A percentile compares a stretch with the other conserved stretches of the same genome.
Evolutionary conservation across 2,329 filamentous ascomycete species (phyloP).

Genomic region (Aspergillus chevalieri): DNA sequence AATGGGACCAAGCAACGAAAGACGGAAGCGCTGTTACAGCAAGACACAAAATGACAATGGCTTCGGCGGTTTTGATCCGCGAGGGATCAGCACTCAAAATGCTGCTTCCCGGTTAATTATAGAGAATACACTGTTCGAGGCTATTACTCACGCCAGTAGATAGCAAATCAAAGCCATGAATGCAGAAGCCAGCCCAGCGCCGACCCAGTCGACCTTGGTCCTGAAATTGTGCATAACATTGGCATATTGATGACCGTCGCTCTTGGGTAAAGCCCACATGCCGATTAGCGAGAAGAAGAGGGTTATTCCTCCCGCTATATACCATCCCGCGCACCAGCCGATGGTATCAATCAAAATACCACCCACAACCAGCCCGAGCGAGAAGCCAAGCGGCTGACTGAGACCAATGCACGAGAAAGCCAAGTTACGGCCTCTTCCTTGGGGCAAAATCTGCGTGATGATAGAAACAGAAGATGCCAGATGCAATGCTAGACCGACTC

Average conservation of each 20-base stretch:
- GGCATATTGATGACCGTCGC: slow-evolving; percentile 22
- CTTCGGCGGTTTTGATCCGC: slow-evolving; percentile 39
- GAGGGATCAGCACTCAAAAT: slow-evolving; percentile 16
- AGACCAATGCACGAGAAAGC: slow-evolving; percentile 33
- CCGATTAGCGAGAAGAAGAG: slow-evolving; percentile 35
- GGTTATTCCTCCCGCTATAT: slow-evolving; percentile 35
- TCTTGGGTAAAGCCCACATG: slow-evolving; percentile 21
- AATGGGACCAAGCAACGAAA: slow-evolving; percentile 52
- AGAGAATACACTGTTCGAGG: background rate
- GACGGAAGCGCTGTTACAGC: slow-evolving; percentile 39
- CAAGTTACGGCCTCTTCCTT: slow-evolving; percentile 41
- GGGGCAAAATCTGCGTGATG: slow-evolving; percentile 39
- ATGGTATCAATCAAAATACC: slow-evolving; percentile 38
- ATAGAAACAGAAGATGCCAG: slow-evolving; percentile 46
- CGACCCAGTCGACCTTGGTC: slow-evolving; percentile 49
- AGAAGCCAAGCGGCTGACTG: slow-evolving; percentile 6
- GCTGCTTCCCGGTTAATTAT: slow-evolving; percentile 7
- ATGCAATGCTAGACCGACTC: slow-evolving; percentile 43
- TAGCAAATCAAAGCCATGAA: slow-evolving; percentile 48
- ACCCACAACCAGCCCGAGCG: slow-evolving; percentile 1
- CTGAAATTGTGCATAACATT: slow-evolving; percentile 8
- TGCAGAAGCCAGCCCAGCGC: slow-evolving; percentile 41
- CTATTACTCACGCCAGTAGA: slow-evolving; percentile 40
- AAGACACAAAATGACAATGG: slow-evolving; percentile 43
- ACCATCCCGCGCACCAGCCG: slow-evolving; percentile 45